These are phyloP conservation scores for Rhizophagus clarus DNA, from an alignment of 192 early-diverging fungal species.

Conservation along the genomic window DNA sequence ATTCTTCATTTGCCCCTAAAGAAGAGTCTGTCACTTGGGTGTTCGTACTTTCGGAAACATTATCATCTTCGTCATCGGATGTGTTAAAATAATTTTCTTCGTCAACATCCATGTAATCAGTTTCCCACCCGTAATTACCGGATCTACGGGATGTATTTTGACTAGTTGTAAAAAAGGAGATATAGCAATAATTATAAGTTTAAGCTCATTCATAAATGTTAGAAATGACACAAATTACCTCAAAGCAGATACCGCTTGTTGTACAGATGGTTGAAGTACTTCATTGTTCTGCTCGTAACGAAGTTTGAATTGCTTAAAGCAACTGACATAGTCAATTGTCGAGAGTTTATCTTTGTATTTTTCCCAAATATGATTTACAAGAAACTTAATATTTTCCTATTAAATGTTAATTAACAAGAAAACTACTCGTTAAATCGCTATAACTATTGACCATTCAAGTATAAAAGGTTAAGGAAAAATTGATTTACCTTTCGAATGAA, in stretches of 20 bases:
- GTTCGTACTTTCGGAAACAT: conserved; percentile 9
- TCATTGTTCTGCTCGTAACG: conserved; percentile 20
- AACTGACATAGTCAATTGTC: conserved; percentile 62
- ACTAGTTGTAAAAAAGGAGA: not conserved
- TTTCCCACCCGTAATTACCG: conserved; percentile 46
- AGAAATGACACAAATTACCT: not conserved
- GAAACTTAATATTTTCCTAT: conserved; percentile 65
- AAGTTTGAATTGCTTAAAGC: conserved; percentile 55
- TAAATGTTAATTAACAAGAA: not conserved
- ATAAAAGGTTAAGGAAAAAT: not conserved
- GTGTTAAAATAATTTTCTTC: conserved; percentile 86
- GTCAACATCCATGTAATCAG: conserved; percentile 62
- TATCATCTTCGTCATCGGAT: conserved; percentile 61
- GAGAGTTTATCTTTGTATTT: conserved; percentile 61
- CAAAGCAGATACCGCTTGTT: not conserved
- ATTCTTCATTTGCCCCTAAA: no score
- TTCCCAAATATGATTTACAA: conserved; percentile 73
- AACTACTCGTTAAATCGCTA: not conserved
- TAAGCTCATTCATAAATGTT: not conserved
- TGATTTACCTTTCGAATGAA: conserved; percentile 58
- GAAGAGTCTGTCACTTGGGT: no score
- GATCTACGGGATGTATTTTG: conserved; percentile 19
- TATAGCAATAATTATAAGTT: not conserved
- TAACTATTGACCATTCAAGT: not conserved
- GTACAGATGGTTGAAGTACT: not conserved